A percentile compares a stretch with the other conserved stretches of the same genome.
Evolutionary conservation across 2,329 filamentous ascomycete genomes (phyloP).

Genomic region (Teratosphaeria epicoccoides): DNA sequence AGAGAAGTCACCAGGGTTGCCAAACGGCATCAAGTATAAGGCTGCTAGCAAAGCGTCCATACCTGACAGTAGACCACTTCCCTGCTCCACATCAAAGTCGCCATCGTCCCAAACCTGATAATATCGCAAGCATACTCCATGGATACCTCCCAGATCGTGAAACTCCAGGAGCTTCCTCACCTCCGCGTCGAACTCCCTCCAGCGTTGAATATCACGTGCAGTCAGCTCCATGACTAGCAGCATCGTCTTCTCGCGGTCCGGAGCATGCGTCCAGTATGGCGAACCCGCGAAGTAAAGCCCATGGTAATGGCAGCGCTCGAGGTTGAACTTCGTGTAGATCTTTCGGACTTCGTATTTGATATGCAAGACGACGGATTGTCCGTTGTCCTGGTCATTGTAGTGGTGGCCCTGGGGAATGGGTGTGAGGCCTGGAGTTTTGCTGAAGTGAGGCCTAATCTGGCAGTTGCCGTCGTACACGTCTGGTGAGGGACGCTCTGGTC

Average conservation of each 20-base stretch:
- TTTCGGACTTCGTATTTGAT: not conserved
- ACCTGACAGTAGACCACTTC: no score
- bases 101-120: not conserved
- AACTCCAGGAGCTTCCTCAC: not conserved
- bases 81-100: not conserved
- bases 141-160: not conserved
- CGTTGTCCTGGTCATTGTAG: not conserved
- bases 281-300: not conserved
- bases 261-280: not conserved
- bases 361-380: not conserved
- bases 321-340: not conserved
- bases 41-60: no score
- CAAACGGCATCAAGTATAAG: no score
- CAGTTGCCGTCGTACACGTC: conserved; percentile 6
- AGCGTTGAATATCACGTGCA: not conserved
- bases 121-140: not conserved
- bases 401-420: not conserved
- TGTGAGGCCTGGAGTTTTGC: conserved; percentile 3
- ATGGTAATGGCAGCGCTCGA: not conserved
- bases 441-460: conserved; percentile 6
- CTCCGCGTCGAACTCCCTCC: not conserved
- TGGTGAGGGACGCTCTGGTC: conserved; percentile 1
- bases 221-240: not conserved
- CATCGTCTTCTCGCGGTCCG: not conserved
- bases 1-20: no score